These are phyloP conservation scores for Xylariaceae sp. DNA, from an alignment of 2,329 filamentous ascomycete species.

Conservation along the genomic window DNA sequence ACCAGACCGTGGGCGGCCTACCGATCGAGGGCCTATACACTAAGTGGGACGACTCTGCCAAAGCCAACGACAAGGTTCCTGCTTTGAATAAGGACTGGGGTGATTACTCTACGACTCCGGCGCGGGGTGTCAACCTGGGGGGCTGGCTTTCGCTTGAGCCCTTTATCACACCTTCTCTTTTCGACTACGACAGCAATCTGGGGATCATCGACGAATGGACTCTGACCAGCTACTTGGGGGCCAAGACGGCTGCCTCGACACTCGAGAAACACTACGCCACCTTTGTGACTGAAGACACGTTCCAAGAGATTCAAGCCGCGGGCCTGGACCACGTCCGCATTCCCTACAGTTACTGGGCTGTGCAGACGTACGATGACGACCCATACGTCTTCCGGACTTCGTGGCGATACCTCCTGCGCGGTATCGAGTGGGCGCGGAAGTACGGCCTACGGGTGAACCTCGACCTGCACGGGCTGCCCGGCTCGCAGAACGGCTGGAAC, in stretches of 20 bases:
- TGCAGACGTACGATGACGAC: constrained; percentile 75
- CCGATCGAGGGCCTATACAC: constrained; percentile 83
- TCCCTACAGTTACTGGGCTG: constrained; percentile 90
- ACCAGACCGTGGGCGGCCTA: constrained; percentile 74
- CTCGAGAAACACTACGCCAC: constrained; percentile 89
- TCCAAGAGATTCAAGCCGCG: constrained; percentile 74
- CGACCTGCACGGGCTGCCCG: constrained; percentile 84
- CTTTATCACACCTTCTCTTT: constrained; percentile 90
- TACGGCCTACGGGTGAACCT: constrained; percentile 89
- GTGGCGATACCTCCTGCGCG: constrained; percentile 89
- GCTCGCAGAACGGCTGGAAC: constrained; percentile 96
- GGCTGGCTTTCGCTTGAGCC: constrained; percentile 93
- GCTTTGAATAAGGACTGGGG: constrained; percentile 69
- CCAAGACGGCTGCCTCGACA: constrained; percentile 51
- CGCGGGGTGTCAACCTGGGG: constrained; percentile 85
- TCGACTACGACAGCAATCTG: constrained; percentile 56
- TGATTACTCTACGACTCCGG: constrained; percentile 68
- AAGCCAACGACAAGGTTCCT: constrained; percentile 73
- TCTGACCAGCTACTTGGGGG: constrained; percentile 62
- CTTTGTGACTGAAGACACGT: constrained; percentile 79
- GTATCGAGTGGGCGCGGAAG: constrained; percentile 88
- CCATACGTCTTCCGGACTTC: constrained; percentile 80
- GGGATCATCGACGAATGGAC: constrained; percentile 85
- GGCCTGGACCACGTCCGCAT: constrained; percentile 97
- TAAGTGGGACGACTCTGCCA: constrained; percentile 75